phyloP scores from a whole-genome alignment of 176 grass and related monocot species.

The Triticum monococcum region DNA sequence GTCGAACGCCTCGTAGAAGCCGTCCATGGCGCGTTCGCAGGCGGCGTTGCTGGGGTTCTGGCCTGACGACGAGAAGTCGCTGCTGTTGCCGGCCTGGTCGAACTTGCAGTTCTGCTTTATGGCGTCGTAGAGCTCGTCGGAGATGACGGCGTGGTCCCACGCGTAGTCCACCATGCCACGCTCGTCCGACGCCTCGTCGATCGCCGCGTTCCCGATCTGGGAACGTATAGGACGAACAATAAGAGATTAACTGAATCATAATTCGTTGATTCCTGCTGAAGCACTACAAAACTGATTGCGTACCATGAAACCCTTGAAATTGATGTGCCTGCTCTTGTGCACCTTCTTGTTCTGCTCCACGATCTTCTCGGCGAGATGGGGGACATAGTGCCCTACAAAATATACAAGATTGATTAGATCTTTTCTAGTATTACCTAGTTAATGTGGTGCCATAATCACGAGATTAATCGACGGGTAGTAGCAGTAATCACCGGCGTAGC shows the following conservation, averaged over 20 bases:
- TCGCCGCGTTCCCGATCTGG: conserved; percentile 81
- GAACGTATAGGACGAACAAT: no score
- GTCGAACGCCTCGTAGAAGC: conserved; percentile 48
- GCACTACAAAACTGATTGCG: background rate
- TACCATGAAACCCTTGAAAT: conserved; percentile 69
- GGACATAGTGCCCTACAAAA: conserved; percentile 65
- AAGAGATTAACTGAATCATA: no score
- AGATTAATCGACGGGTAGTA: no score
- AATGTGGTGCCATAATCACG: no score
- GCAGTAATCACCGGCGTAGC: conserved; percentile 44
- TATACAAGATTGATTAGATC: background rate
- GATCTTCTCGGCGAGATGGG: conserved; percentile 72
- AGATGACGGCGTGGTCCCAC: conserved; percentile 87
- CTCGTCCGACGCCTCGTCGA: conserved; percentile 65
- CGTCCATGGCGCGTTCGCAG: conserved; percentile 32
- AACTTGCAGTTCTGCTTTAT: conserved; percentile 61
- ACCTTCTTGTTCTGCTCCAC: conserved; percentile 54
- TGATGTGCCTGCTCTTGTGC: conserved; percentile 48
- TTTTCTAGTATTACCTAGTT: no score
- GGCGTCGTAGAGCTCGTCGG: conserved; percentile 60
- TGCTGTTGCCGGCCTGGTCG: conserved; percentile 21
- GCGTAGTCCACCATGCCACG: conserved; percentile 78
- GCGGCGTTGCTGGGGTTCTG: background rate
- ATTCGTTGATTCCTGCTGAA: no score
- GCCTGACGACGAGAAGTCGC: background rate